A percentile compares a stretch with the other conserved stretches of the same genome.
phyloP scores from a whole-genome alignment of 2,329 filamentous ascomycete genomes.

The Penicillium vulpinum region DNA sequence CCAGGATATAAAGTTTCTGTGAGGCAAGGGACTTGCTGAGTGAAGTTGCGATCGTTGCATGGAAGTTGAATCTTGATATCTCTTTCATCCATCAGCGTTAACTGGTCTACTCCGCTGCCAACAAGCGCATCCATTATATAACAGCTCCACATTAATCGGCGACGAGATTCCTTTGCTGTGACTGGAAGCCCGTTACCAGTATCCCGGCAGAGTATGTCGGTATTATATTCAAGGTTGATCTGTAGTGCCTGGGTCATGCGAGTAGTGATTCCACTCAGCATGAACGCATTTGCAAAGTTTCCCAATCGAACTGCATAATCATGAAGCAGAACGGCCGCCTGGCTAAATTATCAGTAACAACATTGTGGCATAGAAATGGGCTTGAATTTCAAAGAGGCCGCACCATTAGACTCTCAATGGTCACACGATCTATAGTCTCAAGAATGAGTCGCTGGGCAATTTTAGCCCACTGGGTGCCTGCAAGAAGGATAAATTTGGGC shows the following conservation, averaged over 20 bases:
- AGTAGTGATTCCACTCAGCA: conserved; percentile 33
- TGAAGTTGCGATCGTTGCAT: conserved; percentile 33
- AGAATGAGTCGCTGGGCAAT: conserved; percentile 21
- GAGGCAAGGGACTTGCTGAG: conserved; percentile 29
- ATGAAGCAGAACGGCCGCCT: conserved; percentile 31
- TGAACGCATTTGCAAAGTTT: conserved; percentile 35
- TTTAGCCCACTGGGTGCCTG: conserved; percentile 22
- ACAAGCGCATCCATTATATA: conserved; percentile 33
- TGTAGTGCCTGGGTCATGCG: conserved; percentile 34
- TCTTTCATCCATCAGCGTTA: conserved; percentile 30
- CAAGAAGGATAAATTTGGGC: conserved; percentile 14
- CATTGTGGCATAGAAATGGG: neutral
- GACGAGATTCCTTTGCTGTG: conserved; percentile 29
- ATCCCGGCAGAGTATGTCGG: conserved; percentile 30
- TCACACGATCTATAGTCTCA: conserved; percentile 19
- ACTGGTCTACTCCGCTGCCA: conserved; percentile 33
- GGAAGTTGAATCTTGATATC: conserved; percentile 37
- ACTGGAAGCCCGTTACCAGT: conserved; percentile 15
- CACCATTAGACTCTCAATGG: conserved; percentile 27
- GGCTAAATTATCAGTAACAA: neutral
- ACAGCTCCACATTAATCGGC: conserved; percentile 35
- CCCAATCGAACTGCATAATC: conserved; percentile 34
- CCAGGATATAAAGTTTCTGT: conserved; percentile 29
- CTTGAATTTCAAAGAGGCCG: neutral
- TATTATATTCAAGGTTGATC: conserved; percentile 35